Percentiles rank a stretch among this genome's conserved stretches.
These are phyloP conservation scores for Rhodotorula sp. DNA, from an alignment of 1,284 basidiomycete genomes.

Conservation along the genomic window DNA sequence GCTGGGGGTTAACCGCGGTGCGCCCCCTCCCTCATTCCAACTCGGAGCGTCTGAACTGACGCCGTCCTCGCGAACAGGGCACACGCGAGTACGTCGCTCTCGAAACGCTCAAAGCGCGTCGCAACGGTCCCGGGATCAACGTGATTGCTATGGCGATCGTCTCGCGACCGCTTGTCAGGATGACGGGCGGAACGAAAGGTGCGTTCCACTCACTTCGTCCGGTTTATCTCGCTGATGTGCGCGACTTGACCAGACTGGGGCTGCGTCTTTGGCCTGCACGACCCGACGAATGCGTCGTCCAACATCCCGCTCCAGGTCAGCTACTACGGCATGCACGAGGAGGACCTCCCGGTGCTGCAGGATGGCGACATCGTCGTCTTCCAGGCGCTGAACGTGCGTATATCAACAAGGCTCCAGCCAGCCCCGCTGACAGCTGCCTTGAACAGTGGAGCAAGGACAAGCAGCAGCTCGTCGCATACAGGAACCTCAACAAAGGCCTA, in stretches of 20 bases:
- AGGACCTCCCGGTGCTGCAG: not conserved
- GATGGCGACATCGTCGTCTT: conserved; percentile 29
- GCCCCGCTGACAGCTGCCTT: not conserved
- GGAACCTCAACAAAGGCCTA: not conserved
- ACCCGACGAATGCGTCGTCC: conserved; percentile 10
- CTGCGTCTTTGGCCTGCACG: conserved; percentile 1
- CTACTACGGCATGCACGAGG: not conserved
- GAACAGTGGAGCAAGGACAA: conserved; percentile 20
- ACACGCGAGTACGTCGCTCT: not conserved
- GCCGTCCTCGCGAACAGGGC: not conserved
- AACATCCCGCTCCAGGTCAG: not conserved
- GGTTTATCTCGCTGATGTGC: no score
- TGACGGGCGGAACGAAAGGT: not conserved
- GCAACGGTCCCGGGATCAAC: not conserved
- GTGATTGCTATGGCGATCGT: conserved; percentile 13
- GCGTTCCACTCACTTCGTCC: no score
- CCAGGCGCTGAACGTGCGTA: conserved; percentile 19
- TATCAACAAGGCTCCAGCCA: not conserved
- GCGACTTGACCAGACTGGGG: not conserved
- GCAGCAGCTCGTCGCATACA: not conserved
- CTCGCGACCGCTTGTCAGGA: not conserved
- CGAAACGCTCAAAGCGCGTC: not conserved
- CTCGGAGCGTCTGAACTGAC: no score
- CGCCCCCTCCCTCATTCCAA: not conserved
- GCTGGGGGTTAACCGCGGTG: not conserved